Evolutionary conservation across 1,139 yeast species (phyloP).

Genomic region (Magnusiomyces fungicola): DNA sequence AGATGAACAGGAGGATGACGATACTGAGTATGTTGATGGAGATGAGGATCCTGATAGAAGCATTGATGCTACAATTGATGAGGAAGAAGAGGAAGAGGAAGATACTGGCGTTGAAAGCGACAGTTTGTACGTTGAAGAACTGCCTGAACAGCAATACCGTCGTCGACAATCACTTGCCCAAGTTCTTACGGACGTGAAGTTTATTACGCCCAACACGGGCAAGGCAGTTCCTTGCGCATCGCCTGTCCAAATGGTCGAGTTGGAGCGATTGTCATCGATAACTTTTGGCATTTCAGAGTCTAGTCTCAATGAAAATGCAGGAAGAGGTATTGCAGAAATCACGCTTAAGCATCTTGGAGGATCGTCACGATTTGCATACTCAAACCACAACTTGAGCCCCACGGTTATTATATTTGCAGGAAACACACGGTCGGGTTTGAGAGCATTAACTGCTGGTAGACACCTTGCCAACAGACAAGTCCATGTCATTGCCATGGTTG

Average conservation of each 20-base stretch:
- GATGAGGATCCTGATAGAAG: constrained; percentile 31
- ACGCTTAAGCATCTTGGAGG: constrained; percentile 66
- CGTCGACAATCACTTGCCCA: constrained; percentile 16
- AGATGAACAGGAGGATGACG: constrained; percentile 6
- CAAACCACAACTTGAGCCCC: constrained; percentile 74
- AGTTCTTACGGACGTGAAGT: constrained; percentile 13
- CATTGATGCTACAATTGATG: constrained; percentile 29
- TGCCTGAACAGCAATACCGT: too few species aligned
- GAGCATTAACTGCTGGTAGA: constrained; percentile 75
- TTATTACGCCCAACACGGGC: constrained; percentile 16
- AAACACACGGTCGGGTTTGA: constrained; percentile 62
- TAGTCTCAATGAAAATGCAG: constrained; percentile 61
- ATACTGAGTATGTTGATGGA: background rate
- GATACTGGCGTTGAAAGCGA: constrained; percentile 16
- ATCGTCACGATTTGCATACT: constrained; percentile 46
- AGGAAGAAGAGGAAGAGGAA: constrained; percentile 31
- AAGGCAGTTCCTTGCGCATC: constrained; percentile 51
- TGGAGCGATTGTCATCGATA: constrained; percentile 50
- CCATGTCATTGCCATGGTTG: constrained; percentile 52
- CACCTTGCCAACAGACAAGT: constrained; percentile 71
- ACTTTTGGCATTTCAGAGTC: constrained; percentile 48
- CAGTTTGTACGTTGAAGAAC: constrained; percentile 23
- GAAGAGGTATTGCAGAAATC: constrained; percentile 56
- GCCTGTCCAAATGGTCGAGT: constrained; percentile 75
- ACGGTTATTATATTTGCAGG: constrained; percentile 66